A percentile compares a stretch with the other conserved stretches of the same genome.
Conservation (phyloP, 2,329 filamentous ascomycete genomes). For the Fusarium praegraminearum region DNA sequence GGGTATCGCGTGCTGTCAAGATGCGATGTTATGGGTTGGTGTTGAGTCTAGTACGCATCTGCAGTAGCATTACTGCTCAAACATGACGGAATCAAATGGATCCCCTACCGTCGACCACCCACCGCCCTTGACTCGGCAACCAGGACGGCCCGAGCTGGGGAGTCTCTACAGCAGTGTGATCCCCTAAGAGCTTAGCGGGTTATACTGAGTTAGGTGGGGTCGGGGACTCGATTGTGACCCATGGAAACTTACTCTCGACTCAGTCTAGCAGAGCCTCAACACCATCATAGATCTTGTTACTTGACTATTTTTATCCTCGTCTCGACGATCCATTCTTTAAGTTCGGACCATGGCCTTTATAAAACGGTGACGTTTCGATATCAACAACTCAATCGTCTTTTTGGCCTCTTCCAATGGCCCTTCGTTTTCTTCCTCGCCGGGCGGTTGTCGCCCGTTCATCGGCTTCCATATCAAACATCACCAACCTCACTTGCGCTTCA, state of each 20-base stretch:
- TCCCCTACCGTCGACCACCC: conserved; percentile 21
- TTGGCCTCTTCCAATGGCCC: conserved; percentile 31
- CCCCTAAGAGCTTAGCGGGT: conserved; percentile 25
- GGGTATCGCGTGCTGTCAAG: conserved; percentile 32
- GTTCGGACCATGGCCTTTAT: conserved; percentile 10
- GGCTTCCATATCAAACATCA: conserved; percentile 28
- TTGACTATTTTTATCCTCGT: background rate
- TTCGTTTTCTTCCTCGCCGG: conserved; percentile 26
- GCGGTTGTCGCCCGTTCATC: conserved; percentile 29
- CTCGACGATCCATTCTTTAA: background rate
- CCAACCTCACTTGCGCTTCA: conserved; percentile 37
- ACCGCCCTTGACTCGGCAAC: conserved; percentile 40
- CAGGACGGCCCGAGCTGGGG: conserved; percentile 46
- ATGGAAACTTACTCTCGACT: conserved; percentile 34
- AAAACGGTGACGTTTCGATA: background rate
- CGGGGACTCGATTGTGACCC: background rate
- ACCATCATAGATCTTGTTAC: conserved; percentile 39
- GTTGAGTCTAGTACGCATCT: conserved; percentile 17
- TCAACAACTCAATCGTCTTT: background rate
- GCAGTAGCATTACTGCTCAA: conserved; percentile 3
- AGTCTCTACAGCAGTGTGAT: conserved; percentile 26
- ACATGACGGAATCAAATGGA: conserved; percentile 45
- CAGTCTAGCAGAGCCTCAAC: conserved; percentile 40
- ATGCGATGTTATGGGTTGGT: conserved; percentile 11
- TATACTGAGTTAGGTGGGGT: conserved; percentile 21